A percentile compares a stretch with the other conserved stretches of the same genome.
Conservation (phyloP, 192 early-diverging fungal genomes). For the Rhizophagus prolifer region DNA sequence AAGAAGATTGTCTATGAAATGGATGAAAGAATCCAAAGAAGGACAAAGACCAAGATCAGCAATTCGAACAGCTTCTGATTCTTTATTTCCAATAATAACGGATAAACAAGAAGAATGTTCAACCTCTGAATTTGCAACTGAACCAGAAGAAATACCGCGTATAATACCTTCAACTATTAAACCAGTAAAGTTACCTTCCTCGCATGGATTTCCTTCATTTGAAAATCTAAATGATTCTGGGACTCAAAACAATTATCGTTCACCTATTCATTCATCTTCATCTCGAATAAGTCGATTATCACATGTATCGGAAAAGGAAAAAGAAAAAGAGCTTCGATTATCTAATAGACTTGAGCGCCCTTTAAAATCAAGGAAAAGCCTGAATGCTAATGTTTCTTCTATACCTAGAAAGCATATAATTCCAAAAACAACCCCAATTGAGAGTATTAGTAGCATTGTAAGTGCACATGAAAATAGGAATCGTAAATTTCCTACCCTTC, state of each 20-base stretch:
- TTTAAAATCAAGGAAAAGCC: neutral
- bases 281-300: neutral
- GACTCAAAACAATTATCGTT: neutral
- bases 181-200: neutral
- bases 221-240: neutral
- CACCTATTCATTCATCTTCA: neutral
- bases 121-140: neutral
- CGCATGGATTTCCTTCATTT: neutral
- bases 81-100: slow-evolving; percentile 28
- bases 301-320: slow-evolving; percentile 9
- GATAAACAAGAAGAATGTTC: slow-evolving; percentile 31
- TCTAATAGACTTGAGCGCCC: neutral
- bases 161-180: slow-evolving; percentile 30
- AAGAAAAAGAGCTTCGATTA: neutral
- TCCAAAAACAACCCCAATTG: neutral
- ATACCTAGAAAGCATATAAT: neutral
- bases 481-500: neutral
- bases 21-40: slow-evolving; percentile 41
- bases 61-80: slow-evolving; percentile 33
- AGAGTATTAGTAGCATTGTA: neutral
- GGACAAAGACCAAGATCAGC: slow-evolving; percentile 35
- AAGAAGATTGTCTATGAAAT: slow-evolving; percentile 51
- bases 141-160: slow-evolving; percentile 27
- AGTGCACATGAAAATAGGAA: neutral
- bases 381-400: neutral